Evolutionary conservation across 1,284 basidiomycete species (phyloP).

Genomic region (Malassezia caprae): DNA sequence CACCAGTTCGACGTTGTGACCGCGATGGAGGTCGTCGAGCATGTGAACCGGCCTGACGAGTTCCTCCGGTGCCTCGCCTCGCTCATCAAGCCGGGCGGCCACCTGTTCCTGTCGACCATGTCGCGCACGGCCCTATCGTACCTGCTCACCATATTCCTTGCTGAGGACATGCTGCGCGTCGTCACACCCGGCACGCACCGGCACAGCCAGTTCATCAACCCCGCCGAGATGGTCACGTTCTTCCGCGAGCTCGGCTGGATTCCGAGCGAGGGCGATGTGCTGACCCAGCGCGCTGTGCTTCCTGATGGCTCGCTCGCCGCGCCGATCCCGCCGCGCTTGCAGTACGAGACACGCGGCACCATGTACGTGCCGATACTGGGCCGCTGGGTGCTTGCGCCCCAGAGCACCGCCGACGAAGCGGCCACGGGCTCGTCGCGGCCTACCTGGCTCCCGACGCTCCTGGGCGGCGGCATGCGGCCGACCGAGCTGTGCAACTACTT

Average conservation of each 20-base stretch:
- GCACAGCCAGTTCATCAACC: conserved; percentile 78
- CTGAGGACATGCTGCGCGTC: conserved; percentile 67
- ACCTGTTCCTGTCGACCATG: conserved; percentile 92
- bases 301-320: not conserved
- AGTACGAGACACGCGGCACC: conserved; percentile 35
- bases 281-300: not conserved
- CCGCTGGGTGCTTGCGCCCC: conserved; percentile 27
- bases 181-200: conserved; percentile 87
- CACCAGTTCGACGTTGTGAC: conserved; percentile 77
- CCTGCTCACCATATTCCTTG: conserved; percentile 77
- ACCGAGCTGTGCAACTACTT: conserved; percentile 44
- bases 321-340: conserved; percentile 25
- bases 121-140: conserved; percentile 82
- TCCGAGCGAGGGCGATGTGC: not conserved
- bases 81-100: conserved; percentile 66
- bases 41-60: conserved; percentile 78
- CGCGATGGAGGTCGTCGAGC: conserved; percentile 96
- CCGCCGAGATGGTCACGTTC: conserved; percentile 73
- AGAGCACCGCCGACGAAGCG: conserved; percentile 12
- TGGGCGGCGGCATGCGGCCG: conserved; percentile 8
- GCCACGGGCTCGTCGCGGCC: not conserved
- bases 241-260: conserved; percentile 57
- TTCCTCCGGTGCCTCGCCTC: conserved; percentile 53
- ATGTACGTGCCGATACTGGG: conserved; percentile 34
- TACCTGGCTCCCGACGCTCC: conserved; percentile 4